These are phyloP conservation scores for Pseudogymnoascus sp. DNA, from an alignment of 2,329 filamentous ascomycete genomes.

Conservation along the genomic window DNA sequence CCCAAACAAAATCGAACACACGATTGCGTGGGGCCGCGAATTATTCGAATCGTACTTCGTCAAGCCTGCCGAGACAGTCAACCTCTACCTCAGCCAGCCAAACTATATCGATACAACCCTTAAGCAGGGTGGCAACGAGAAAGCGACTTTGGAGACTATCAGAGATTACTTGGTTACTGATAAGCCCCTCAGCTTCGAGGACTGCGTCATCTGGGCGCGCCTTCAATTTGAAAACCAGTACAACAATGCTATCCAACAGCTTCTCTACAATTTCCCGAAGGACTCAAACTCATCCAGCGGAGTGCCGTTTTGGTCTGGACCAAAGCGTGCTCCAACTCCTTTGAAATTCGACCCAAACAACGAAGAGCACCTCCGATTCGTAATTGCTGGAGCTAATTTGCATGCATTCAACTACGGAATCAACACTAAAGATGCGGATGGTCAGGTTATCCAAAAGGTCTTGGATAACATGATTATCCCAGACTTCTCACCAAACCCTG, in stretches of 20 bases:
- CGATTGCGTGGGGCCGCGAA: slow-evolving; percentile 95
- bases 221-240: slow-evolving; percentile 93
- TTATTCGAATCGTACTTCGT: slow-evolving; percentile 92
- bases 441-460: slow-evolving; percentile 67
- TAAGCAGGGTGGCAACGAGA: slow-evolving; percentile 92
- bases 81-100: slow-evolving; percentile 84
- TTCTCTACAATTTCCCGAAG: slow-evolving; percentile 95
- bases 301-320: slow-evolving; percentile 94
- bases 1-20: slow-evolving; percentile 97
- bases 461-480: slow-evolving; percentile 90
- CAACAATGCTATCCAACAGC: slow-evolving; percentile 90
- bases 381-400: slow-evolving; percentile 81
- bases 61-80: slow-evolving; percentile 87
- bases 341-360: slow-evolving; percentile 83
- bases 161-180: slow-evolving; percentile 86
- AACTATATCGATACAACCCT: slow-evolving; percentile 82
- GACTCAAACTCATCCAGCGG: slow-evolving; percentile 82
- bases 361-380: slow-evolving; percentile 77
- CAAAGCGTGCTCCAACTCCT: slow-evolving; percentile 89
- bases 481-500: slow-evolving; percentile 83
- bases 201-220: slow-evolving; percentile 94
- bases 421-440: slow-evolving; percentile 67
- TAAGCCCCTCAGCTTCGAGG: slow-evolving; percentile 85
- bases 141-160: slow-evolving; percentile 83
- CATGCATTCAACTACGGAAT: slow-evolving; percentile 98